Evolutionary conservation across 2,329 filamentous ascomycete genomes (phyloP), one percentile per base, ranked within the genome.

Genomic region (Fusarium sp.): DNA sequence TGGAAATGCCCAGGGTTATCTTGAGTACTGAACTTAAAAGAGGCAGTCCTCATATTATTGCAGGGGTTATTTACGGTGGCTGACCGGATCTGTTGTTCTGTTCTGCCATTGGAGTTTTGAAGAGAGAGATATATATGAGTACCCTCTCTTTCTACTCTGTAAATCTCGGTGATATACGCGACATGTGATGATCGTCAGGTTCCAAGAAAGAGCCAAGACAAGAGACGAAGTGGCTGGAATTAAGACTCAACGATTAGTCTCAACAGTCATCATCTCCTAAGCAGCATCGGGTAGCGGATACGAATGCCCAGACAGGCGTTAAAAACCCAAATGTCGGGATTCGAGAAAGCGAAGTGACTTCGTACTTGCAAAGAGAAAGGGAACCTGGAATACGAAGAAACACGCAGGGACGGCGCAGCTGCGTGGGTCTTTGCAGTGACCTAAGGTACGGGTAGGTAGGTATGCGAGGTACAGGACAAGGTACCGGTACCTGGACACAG

Each of bases 331-430:
- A 56, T 56, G 46, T 70, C 53, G 49, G 56, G 62, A 25, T 52
- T 46, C 18, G 51, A 60, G 57, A 67, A 53, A 62, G 52, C 45
- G 29, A 49, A 63, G 52, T 54, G 34, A 62, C 61, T 69, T 69
- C 51, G 66, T 69, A 48, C 60, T 32, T 56, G 54, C 30, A 41
- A 46, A 44, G 49, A 58, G 43, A 46, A 44, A 22, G 47, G 56
- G 52, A 70, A 52, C 32, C 49, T 52, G 32, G 49, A 52, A 74
- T 75, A 74, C 72, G 72, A 74, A 74, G 68, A 62, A 60, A 61
- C 69, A 69, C 62, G 70, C 72, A 74, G 70, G 72, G 65, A 57
- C 64, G 65, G 71, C 51, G 60, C 61, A 71, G 65, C 62, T 62
- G 57, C 70, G 59, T 73, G 72, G 62, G 70, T 67, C 71, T 64